Base-by-base conservation (phyloP, 768 basidiomycete species). In the Astraeus odoratus region DNA sequence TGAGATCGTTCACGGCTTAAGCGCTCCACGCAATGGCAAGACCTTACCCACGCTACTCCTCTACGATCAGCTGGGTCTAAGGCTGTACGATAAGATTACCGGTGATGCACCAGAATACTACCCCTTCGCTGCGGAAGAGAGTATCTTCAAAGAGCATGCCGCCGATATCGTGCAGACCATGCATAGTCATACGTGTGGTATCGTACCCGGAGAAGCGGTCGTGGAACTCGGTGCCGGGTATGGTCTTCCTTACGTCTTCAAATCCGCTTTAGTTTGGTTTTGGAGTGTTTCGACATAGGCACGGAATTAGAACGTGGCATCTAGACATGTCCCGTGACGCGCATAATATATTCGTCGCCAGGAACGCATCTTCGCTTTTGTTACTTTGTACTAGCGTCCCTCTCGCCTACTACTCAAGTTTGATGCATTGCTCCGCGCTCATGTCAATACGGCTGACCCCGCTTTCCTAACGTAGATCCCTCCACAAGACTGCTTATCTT, bases 151-250 rank as follows among this genome's bases (percentile, higher is more conserved):
- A 64, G 68, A 60, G 20, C 73, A 86, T 50, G 81, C 81, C 2
- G 68, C 76, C 36, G 83, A 91, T 26, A 93, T 99, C 42, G 84
- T 84, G 15, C 67, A 66, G 24, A 65, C 71, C 42, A 91, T 92
- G 84, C 78, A 87, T 60, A 57, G 62, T 23, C 62, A 61, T 18
- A 51, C 48, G 16, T 42, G 33, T 13, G 59, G 57, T 1, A 52
- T 63, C 15, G 53, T 57, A 13, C 56, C 68, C 3, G 77, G 75
- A 33, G 76, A 80, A 43, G 73, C 82, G 42, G 72, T 96, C 6
- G 72, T 97, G 33, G 94, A 97, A 59, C 75, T 98, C n/a, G 94
- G 95, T 35, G 89, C 93, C 8, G 94, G 94, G 90, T 93, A 63
- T 74, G 88, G 19, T 19, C 29, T 9, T 27, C 12, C n/a, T n/a